Evolutionary conservation across 148 eudicot genomes (phyloP).

Genomic region (Bassia scoparia): DNA sequence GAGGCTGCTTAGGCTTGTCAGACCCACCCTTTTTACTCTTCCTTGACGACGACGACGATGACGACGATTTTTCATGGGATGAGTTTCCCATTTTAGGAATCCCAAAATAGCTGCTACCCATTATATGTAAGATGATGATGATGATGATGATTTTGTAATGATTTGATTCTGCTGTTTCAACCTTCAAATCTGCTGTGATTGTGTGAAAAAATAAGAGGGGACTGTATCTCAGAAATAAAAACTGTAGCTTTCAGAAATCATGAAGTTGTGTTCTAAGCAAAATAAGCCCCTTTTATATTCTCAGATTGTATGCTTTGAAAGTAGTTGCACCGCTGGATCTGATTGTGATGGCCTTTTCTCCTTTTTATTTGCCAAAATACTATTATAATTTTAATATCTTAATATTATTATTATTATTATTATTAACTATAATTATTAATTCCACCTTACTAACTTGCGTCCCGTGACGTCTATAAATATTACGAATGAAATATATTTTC

Average conservation of each 20-base stretch:
- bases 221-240: neutral
- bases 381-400: neutral
- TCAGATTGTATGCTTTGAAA: slow-evolving; percentile 5
- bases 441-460: too few species aligned
- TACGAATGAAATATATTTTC: too few species aligned
- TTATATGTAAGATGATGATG: neutral
- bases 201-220: neutral
- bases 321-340: slow-evolving; percentile 31
- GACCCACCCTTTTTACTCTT: slow-evolving; percentile 44
- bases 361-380: neutral
- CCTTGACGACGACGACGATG: slow-evolving; percentile 42
- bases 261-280: neutral
- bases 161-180: neutral
- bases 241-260: slow-evolving; percentile 13
- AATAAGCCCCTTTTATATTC: slow-evolving; percentile 8
- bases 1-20: slow-evolving; percentile 77
- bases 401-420: too few species aligned
- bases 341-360: slow-evolving; percentile 9
- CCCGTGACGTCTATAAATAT: too few species aligned
- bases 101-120: slow-evolving; percentile 54
- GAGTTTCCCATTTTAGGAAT: slow-evolving; percentile 32
- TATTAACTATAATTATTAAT: too few species aligned
- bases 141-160: neutral
- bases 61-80: slow-evolving; percentile 38
- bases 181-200: neutral